Evolutionary conservation across 1,284 basidiomycete species (phyloP).

Genomic region (Ceratobasidium papillatum): DNA sequence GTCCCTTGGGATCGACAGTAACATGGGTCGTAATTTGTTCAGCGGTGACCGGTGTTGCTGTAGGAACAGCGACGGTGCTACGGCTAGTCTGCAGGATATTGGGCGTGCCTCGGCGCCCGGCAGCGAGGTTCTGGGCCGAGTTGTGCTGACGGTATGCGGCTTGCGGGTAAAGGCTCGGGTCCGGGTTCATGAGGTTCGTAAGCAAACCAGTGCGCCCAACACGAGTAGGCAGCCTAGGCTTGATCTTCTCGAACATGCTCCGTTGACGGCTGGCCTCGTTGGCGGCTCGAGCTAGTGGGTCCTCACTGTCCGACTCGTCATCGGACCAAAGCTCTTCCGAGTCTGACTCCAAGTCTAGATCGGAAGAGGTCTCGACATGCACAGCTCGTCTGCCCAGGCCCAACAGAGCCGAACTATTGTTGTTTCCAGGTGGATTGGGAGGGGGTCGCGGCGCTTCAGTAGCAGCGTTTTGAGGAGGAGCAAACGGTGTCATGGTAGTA

Average conservation of each 20-base stretch:
- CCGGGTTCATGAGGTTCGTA: conserved; percentile 73
- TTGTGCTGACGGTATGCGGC: conserved; percentile 42
- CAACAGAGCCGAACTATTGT: conserved; percentile 35
- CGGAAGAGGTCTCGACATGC: conserved; percentile 44
- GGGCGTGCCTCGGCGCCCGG: conserved; percentile 42
- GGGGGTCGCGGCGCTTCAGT: background rate
- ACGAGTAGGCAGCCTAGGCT: conserved; percentile 66
- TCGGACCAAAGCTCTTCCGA: conserved; percentile 59
- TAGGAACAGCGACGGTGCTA: conserved; percentile 69
- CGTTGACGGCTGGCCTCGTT: conserved; percentile 72
- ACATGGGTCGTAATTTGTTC: conserved; percentile 52
- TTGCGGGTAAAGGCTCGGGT: conserved; percentile 55
- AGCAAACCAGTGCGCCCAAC: conserved; percentile 62
- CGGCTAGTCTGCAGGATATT: conserved; percentile 63
- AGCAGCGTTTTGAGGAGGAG: background rate
- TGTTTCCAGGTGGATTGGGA: background rate
- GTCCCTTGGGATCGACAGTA: conserved; percentile 44
- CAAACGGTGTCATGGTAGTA: conserved; percentile 12
- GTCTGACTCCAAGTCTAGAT: conserved; percentile 58
- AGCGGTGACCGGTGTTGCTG: conserved; percentile 66
- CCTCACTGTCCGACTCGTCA: conserved; percentile 44
- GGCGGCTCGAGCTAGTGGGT: conserved; percentile 54
- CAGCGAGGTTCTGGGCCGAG: conserved; percentile 44
- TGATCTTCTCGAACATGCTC: conserved; percentile 79
- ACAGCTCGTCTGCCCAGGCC: conserved; percentile 32